These are phyloP conservation scores for Lactarius sp. DNA, from an alignment of 768 basidiomycete genomes.

Conservation along the genomic window DNA sequence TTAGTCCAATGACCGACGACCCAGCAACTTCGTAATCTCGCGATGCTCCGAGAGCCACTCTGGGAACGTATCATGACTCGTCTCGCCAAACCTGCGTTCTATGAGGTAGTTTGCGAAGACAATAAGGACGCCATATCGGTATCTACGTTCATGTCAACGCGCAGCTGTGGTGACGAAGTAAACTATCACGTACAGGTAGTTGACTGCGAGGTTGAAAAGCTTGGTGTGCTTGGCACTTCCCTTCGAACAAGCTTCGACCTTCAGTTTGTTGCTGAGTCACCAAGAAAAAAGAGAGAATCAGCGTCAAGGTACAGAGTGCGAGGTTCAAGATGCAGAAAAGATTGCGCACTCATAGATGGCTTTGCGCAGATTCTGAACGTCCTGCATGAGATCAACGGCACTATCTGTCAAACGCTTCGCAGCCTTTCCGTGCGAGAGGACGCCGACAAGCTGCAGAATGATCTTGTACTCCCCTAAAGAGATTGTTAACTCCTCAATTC, in stretches of 20 bases:
- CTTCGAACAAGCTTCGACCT: constrained; percentile 76
- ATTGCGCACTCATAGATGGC: constrained; percentile 85
- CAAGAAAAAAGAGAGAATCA: background rate
- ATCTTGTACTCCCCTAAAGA: constrained; percentile 89
- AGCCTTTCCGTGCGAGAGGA: constrained; percentile 85
- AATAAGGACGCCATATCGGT: constrained; percentile 87
- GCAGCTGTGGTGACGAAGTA: background rate
- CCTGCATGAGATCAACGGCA: constrained; percentile 89
- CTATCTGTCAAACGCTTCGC: constrained; percentile 88
- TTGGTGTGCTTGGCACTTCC: constrained; percentile 74
- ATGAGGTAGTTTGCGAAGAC: constrained; percentile 94
- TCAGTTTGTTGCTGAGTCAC: constrained; percentile 75
- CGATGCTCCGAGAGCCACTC: constrained; percentile 78
- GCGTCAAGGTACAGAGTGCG: background rate
- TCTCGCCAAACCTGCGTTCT: constrained; percentile 48
- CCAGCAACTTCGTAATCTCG: constrained; percentile 75
- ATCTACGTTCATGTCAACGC: constrained; percentile 39
- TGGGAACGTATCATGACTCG: constrained; percentile 54
- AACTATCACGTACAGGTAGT: constrained; percentile 64
- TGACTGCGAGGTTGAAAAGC: constrained; percentile 70
- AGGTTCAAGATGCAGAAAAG: background rate
- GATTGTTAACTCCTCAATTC: background rate
- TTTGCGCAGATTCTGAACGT: constrained; percentile 94
- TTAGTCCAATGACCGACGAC: constrained; percentile 63
- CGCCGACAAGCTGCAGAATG: constrained; percentile 89